A percentile compares a stretch with the other conserved stretches of the same genome.
Conservation (phyloP, 2,329 filamentous ascomycete species). For the Cordyceps fumosorosea region DNA sequence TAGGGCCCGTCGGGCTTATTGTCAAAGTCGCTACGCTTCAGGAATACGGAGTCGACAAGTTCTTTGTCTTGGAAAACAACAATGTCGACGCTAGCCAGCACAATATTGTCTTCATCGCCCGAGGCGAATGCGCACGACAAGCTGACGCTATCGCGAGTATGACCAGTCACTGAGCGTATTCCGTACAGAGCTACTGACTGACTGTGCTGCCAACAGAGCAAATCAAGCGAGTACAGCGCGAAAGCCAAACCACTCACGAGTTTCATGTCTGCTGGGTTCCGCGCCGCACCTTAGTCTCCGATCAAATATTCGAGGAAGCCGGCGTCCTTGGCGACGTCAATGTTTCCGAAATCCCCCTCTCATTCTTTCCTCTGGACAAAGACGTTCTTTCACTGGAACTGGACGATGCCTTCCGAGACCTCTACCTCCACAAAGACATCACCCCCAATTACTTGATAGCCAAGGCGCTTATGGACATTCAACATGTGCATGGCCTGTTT, state of each 20-base stretch:
- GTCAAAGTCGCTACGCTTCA: conserved; percentile 94
- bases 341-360: conserved; percentile 77
- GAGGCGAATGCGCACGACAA: conserved; percentile 81
- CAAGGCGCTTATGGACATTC: conserved; percentile 88
- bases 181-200: conserved; percentile 25
- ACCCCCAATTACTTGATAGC: conserved; percentile 85
- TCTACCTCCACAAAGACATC: conserved; percentile 86
- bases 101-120: conserved; percentile 89
- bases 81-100: conserved; percentile 92
- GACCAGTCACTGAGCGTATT: conserved; percentile 23
- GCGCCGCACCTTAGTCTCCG: conserved; percentile 81
- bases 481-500: conserved; percentile 87
- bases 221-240: conserved; percentile 81
- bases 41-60: conserved; percentile 96
- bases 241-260: conserved; percentile 86
- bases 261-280: conserved; percentile 97
- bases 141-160: conserved; percentile 84
- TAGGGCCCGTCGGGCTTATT: conserved; percentile 81
- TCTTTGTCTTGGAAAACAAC: conserved; percentile 92
- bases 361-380: conserved; percentile 85
- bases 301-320: conserved; percentile 85
- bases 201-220: conserved; percentile 54
- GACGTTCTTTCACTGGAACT: conserved; percentile 89
- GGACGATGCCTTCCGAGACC: conserved; percentile 75
- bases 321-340: conserved; percentile 90